phyloP scores from a whole-genome alignment of 1,139 yeast species.

The Nakaseomyces bracarensis region DNA sequence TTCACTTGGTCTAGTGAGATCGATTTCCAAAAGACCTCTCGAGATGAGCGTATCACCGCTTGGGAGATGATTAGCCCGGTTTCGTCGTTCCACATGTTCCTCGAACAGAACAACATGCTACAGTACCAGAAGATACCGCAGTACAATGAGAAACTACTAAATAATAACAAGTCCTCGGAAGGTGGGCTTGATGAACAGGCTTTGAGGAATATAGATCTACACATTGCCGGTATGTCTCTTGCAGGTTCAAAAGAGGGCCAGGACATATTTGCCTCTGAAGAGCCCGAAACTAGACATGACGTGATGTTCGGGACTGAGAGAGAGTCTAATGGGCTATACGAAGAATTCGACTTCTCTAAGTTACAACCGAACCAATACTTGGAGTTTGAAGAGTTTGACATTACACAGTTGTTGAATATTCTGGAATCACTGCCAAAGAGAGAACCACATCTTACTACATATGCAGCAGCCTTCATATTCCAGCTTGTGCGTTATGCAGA shows the following conservation, averaged over 20 bases:
- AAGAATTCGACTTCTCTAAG: slow-evolving; percentile 30
- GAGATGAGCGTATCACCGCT: slow-evolving; percentile 31
- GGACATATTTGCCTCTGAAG: slow-evolving; percentile 14
- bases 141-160: neutral
- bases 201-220: slow-evolving; percentile 39
- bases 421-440: slow-evolving; percentile 42
- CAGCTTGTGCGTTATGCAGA: slow-evolving; percentile 62
- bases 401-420: slow-evolving; percentile 51
- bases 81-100: slow-evolving; percentile 34
- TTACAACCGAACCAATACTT: slow-evolving; percentile 35
- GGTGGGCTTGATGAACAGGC: slow-evolving; percentile 9
- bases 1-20: slow-evolving; percentile 37
- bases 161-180: slow-evolving; percentile 9
- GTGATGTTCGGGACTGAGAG: slow-evolving; percentile 1
- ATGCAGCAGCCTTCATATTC: slow-evolving; percentile 61
- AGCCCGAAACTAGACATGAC: neutral
- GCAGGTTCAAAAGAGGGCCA: slow-evolving; percentile 22
- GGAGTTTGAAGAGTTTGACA: slow-evolving; percentile 58
- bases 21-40: slow-evolving; percentile 27
- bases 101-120: slow-evolving; percentile 34
- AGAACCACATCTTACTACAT: slow-evolving; percentile 45
- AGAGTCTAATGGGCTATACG: neutral
- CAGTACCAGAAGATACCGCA: slow-evolving; percentile 14
- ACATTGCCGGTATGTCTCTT: slow-evolving; percentile 37
- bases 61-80: slow-evolving; percentile 36